Evolutionary conservation across 192 early-diverging fungal genomes (phyloP).

Genomic region (Backusella morwellensis): DNA sequence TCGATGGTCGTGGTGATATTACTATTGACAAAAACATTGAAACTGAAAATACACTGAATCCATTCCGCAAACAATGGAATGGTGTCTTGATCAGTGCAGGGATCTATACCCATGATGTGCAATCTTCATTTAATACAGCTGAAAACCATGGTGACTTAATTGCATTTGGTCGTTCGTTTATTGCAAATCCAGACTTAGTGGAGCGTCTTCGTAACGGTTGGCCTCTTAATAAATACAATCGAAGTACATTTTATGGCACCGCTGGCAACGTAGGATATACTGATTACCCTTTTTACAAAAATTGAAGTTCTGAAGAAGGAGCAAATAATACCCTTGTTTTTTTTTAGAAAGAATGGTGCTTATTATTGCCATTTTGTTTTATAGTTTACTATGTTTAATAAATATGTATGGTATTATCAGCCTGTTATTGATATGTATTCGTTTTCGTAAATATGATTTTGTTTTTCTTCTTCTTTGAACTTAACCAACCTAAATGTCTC

Average conservation of each 20-base stretch:
- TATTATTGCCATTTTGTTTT: too few relatives aligned
- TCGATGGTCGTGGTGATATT: constrained; percentile 23
- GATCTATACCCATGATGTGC: constrained; percentile 6
- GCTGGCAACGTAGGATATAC: background rate
- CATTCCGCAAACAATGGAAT: constrained; percentile 19
- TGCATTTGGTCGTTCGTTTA: background rate
- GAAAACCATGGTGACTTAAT: constrained; percentile 8
- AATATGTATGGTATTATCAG: too few relatives aligned
- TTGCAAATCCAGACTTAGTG: background rate
- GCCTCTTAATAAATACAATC: background rate
- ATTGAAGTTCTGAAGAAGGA: background rate
- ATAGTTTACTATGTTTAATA: too few relatives aligned
- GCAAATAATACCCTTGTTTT: too few relatives aligned
- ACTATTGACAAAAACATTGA: constrained; percentile 26
- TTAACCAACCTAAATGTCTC: too few relatives aligned
- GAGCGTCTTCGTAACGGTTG: background rate
- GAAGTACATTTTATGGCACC: constrained; percentile 1
- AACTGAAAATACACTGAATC: background rate
- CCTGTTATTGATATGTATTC: too few relatives aligned
- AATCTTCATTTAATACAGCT: background rate
- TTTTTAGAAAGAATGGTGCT: too few relatives aligned
- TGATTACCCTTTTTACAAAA: constrained; percentile 6
- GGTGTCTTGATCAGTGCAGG: constrained; percentile 23
- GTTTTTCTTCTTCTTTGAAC: too few relatives aligned
- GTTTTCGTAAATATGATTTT: too few relatives aligned